A percentile compares a stretch with the other conserved stretches of the same genome.
phyloP scores from a whole-genome alignment of 2,329 filamentous ascomycete genomes.

The Chaetomium globosum region DNA sequence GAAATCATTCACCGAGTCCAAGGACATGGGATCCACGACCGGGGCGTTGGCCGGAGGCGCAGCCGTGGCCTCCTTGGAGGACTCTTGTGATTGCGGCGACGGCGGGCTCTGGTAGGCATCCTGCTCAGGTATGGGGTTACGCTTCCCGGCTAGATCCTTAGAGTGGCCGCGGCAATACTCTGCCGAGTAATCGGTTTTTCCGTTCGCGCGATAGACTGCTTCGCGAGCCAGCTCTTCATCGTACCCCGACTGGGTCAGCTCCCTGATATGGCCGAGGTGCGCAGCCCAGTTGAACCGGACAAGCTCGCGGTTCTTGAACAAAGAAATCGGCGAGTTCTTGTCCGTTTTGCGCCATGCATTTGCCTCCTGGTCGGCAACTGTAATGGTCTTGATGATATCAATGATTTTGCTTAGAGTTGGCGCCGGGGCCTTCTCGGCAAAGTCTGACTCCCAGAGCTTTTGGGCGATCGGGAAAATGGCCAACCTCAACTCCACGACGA shows the following conservation, averaged over 20 bases:
- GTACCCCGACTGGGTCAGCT: conserved; percentile 48
- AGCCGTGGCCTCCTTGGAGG: conserved; percentile 24
- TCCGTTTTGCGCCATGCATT: conserved; percentile 65
- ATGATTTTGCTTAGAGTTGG: conserved; percentile 77
- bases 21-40: conserved; percentile 40
- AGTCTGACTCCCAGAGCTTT: conserved; percentile 80
- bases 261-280: conserved; percentile 40
- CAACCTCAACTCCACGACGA: conserved; percentile 83
- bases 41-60: conserved; percentile 25
- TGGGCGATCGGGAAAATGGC: conserved; percentile 75
- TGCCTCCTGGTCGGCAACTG: conserved; percentile 74
- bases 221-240: conserved; percentile 70
- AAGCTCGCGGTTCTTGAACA: conserved; percentile 52
- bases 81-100: conserved; percentile 40
- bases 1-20: conserved; percentile 40
- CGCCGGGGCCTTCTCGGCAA: conserved; percentile 79
- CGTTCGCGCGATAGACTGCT: conserved; percentile 80
- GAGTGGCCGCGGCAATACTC: conserved; percentile 75
- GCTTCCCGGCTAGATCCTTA: conserved; percentile 58
- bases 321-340: conserved; percentile 45
- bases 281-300: conserved; percentile 53
- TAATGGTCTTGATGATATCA: conserved; percentile 77
- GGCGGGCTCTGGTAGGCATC: conserved; percentile 51
- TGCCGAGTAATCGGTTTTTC: conserved; percentile 59
- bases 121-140: conserved; percentile 67